These are phyloP conservation scores for Kodamaea leandrae DNA, from an alignment of 805 yeast species.

Conservation along the genomic window DNA sequence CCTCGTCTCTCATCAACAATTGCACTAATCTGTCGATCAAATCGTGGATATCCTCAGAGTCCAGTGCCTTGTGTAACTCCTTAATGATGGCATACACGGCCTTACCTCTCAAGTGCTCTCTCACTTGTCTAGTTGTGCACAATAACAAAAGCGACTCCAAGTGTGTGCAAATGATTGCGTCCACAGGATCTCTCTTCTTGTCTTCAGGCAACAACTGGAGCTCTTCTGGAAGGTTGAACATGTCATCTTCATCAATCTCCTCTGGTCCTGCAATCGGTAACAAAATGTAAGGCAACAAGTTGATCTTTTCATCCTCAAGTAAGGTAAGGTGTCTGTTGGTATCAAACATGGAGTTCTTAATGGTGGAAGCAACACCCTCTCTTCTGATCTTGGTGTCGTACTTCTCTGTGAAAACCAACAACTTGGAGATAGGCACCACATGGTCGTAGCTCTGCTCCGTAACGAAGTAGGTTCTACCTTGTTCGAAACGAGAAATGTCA, in stretches of 20 bases:
- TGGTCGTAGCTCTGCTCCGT: slow-evolving; percentile 69
- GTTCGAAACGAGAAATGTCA: slow-evolving; percentile 73
- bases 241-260: slow-evolving; percentile 76
- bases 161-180: slow-evolving; percentile 63
- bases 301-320: slow-evolving; percentile 59
- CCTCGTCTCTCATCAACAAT: slow-evolving; percentile 89
- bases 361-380: slow-evolving; percentile 89
- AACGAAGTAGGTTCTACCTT: slow-evolving; percentile 76
- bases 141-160: slow-evolving; percentile 77
- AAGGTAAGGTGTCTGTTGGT: slow-evolving; percentile 61
- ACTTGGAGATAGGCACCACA: slow-evolving; percentile 76
- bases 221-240: slow-evolving; percentile 84
- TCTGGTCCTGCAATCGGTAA: slow-evolving; percentile 80
- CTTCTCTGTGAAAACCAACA: slow-evolving; percentile 78
- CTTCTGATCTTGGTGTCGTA: slow-evolving; percentile 77
- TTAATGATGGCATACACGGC: slow-evolving; percentile 83
- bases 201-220: slow-evolving; percentile 75
- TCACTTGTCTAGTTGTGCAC: slow-evolving; percentile 68
- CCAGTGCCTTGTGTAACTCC: slow-evolving; percentile 70
- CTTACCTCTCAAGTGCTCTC: slow-evolving; percentile 77
- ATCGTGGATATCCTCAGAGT: slow-evolving; percentile 50
- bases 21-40: slow-evolving; percentile 84
- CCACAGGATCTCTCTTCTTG: slow-evolving; percentile 71
- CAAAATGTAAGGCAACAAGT: slow-evolving; percentile 76
- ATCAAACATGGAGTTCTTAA: slow-evolving; percentile 86